A percentile compares a stretch with the other conserved stretches of the same genome.
These are phyloP conservation scores for Clarkia xantiana DNA, from an alignment of 345 rosid genomes.

Conservation along the genomic window DNA sequence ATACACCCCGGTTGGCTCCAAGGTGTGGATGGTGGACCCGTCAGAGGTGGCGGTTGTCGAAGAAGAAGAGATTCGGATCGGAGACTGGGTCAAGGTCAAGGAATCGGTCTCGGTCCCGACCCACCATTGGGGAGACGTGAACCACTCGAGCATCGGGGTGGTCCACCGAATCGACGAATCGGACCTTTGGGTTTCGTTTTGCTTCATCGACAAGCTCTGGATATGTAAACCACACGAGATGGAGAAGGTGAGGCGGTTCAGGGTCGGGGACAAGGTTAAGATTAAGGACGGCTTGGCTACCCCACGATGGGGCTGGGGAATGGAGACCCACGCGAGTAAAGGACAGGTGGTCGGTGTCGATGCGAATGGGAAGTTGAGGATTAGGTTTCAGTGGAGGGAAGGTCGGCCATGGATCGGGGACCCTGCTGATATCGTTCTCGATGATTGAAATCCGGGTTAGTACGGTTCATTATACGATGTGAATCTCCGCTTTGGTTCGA, in stretches of 20 bases:
- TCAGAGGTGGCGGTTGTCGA: conserved; percentile 72
- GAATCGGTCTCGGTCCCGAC: conserved; percentile 51
- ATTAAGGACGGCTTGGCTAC: conserved; percentile 58
- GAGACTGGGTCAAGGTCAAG: conserved; percentile 84
- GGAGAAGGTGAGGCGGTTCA: conserved; percentile 62
- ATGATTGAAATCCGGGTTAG: conserved; percentile 19
- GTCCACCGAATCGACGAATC: conserved; percentile 73
- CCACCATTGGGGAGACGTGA: conserved; percentile 96
- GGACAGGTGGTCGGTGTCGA: conserved; percentile 87
- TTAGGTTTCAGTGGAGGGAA: conserved; percentile 92
- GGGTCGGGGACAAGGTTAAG: conserved; percentile 60
- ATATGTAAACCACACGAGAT: conserved; percentile 78
- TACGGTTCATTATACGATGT: too few relatives aligned
- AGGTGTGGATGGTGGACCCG: conserved; percentile 96
- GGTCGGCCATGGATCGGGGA: conserved; percentile 95
- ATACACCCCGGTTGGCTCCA: conserved; percentile 79
- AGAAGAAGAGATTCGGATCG: conserved; percentile 66
- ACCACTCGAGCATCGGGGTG: conserved; percentile 78
- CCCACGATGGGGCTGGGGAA: conserved; percentile 99
- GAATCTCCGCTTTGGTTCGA: too few relatives aligned
- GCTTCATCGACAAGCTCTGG: conserved; percentile 90
- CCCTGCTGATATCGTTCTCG: conserved; percentile 81
- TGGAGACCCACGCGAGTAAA: conserved; percentile 93
- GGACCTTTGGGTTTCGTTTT: conserved; percentile 70
- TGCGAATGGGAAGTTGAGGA: conserved; percentile 84